These are phyloP conservation scores for Cutaneotrichosporon sp. DNA, from an alignment of 1,284 basidiomycete species.

Conservation along the genomic window DNA sequence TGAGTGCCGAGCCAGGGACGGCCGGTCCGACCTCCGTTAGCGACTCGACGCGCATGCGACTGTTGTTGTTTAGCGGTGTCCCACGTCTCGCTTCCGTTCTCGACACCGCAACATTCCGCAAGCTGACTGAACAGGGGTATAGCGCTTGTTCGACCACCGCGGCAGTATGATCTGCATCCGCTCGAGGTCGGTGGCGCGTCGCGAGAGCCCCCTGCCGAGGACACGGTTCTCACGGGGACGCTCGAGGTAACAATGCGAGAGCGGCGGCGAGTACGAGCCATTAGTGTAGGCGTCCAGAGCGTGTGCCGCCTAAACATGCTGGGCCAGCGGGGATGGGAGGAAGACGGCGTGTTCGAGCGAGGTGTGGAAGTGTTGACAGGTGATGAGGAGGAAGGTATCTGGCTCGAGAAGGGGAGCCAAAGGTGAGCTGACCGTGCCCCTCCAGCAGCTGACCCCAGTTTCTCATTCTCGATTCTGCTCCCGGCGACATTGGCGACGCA, in stretches of 20 bases:
- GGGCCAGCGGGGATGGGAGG: constrained; percentile 35
- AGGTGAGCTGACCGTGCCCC: constrained; percentile 13
- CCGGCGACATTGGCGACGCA: constrained; percentile 36
- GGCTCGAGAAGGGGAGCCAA: constrained; percentile 41
- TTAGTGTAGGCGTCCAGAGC: constrained; percentile 42
- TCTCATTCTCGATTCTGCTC: constrained; percentile 34
- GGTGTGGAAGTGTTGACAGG: constrained; percentile 37
- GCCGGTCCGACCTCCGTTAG: too few species aligned
- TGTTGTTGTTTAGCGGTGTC: too few species aligned
- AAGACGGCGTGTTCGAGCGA: constrained; percentile 44
- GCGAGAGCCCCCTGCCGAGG: constrained; percentile 39
- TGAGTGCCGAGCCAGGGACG: constrained; percentile 26
- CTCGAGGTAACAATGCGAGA: constrained; percentile 47
- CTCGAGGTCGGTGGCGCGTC: constrained; percentile 22
- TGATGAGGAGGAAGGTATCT: constrained; percentile 36
- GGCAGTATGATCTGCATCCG: constrained; percentile 31
- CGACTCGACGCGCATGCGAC: too few species aligned
- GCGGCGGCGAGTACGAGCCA: constrained; percentile 34
- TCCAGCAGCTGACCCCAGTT: constrained; percentile 15
- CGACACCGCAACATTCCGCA: too few species aligned
- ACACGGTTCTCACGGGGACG: constrained; percentile 40
- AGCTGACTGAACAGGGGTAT: constrained; percentile 32
- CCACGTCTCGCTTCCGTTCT: too few species aligned
- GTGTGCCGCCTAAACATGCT: constrained; percentile 38
- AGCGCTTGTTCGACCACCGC: constrained; percentile 35